phyloP scores from a whole-genome alignment of 164 flowering plant genomes.

The Santalum album region DNA sequence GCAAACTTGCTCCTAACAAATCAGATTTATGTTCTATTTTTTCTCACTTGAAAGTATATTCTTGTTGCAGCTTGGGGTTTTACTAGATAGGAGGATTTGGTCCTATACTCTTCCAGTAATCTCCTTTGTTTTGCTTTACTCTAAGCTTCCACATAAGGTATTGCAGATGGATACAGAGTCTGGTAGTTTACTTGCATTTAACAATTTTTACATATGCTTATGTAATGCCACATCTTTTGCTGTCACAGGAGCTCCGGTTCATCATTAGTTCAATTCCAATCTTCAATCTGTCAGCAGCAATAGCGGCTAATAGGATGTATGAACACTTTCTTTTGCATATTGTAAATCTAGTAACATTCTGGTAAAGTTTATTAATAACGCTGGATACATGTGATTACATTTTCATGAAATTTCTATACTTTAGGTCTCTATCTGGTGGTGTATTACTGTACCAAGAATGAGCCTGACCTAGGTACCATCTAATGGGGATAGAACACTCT shows the following conservation, averaged over 20 bases:
- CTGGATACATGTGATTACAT: background rate
- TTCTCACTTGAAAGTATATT: conserved; percentile 7
- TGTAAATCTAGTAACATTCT: background rate
- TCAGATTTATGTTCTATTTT: background rate
- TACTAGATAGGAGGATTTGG: conserved; percentile 69
- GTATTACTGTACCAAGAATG: no score
- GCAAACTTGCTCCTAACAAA: no score
- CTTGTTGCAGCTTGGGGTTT: conserved; percentile 65
- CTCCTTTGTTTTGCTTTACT: conserved; percentile 73
- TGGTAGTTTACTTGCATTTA: conserved; percentile 6
- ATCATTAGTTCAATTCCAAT: conserved; percentile 78
- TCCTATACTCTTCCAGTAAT: conserved; percentile 57
- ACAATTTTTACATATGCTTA: background rate
- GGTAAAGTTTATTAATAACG: background rate
- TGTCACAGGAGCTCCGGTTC: conserved; percentile 86
- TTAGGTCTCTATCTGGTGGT: no score
- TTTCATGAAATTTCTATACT: no score
- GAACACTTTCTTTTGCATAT: conserved; percentile 6
- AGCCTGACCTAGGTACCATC: no score
- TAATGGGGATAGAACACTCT: no score
- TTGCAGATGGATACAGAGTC: conserved; percentile 1
- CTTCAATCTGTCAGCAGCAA: conserved; percentile 82
- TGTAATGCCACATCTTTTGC: conserved; percentile 3
- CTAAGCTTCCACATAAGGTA: conserved; percentile 99
- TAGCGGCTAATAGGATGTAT: conserved; percentile 86